Evolutionary conservation across 108 stramenopile species (phyloP).

Genomic region (Cyclotella cryptica): DNA sequence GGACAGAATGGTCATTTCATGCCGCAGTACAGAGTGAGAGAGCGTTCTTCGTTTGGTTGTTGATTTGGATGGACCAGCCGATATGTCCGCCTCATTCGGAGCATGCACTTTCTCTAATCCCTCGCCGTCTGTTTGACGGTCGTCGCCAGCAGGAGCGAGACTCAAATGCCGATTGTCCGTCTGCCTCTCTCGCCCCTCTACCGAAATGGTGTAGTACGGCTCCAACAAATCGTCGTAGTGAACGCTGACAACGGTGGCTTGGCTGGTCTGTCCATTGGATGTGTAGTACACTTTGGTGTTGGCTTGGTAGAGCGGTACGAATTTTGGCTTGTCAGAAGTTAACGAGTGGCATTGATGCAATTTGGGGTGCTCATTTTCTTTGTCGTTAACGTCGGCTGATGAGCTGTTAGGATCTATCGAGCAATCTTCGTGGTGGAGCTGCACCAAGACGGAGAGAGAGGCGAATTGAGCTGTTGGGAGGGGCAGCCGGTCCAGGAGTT

Average conservation of each 20-base stretch:
- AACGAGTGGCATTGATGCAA: neutral
- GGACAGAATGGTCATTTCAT: conserved; percentile 26
- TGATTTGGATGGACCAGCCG: neutral
- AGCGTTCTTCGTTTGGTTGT: neutral
- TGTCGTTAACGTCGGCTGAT: neutral
- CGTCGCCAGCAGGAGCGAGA: neutral
- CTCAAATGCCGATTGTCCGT: conserved; percentile 27
- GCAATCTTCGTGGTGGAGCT: conserved; percentile 14
- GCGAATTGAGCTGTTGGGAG: conserved; percentile 50
- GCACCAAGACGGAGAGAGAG: conserved; percentile 43
- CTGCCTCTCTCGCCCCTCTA: conserved; percentile 27
- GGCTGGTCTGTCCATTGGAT: neutral
- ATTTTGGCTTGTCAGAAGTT: conserved; percentile 6
- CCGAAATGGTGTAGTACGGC: conserved; percentile 7
- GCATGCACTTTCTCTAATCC: neutral
- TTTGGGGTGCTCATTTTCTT: neutral
- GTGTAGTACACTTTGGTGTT: neutral
- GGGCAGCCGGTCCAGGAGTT: conserved; percentile 40
- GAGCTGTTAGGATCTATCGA: neutral
- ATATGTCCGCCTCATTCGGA: neutral
- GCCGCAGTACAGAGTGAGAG: conserved; percentile 13
- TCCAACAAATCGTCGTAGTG: conserved; percentile 24
- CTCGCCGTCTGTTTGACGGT: too few species aligned
- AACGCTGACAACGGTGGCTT: conserved; percentile 8
- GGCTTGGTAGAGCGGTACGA: conserved; percentile 18